A percentile compares a stretch with the other conserved stretches of the same genome.
Conservation (phyloP, 140 eudicot genomes). For the Anethum foeniculum region DNA sequence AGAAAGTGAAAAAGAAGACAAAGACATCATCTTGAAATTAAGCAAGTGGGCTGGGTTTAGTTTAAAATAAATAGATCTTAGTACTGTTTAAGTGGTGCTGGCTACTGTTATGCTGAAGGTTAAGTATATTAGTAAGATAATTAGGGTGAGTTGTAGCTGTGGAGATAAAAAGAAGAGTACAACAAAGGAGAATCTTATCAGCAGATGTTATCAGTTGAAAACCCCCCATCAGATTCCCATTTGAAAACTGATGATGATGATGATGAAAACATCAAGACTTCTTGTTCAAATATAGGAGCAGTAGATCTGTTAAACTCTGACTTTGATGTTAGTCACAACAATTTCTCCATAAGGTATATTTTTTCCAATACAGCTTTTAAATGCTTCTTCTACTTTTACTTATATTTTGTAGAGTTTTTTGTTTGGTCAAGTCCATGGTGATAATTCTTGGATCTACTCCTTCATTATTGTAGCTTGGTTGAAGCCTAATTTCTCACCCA, state of each 20-base stretch:
- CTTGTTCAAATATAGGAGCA: slow-evolving; percentile 21
- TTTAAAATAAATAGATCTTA: not conserved
- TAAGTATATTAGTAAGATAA: slow-evolving; percentile 25
- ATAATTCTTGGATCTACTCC: slow-evolving; percentile 28
- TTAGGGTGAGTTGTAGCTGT: slow-evolving; percentile 16
- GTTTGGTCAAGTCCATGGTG: slow-evolving; percentile 36
- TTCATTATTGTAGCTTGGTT: slow-evolving; percentile 19
- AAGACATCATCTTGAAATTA: slow-evolving; percentile 15
- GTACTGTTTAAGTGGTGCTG: slow-evolving; percentile 19
- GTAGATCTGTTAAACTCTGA: slow-evolving; percentile 53
- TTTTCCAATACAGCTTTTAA: slow-evolving; percentile 4
- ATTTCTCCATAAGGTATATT: slow-evolving; percentile 68
- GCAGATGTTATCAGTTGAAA: slow-evolving; percentile 22
- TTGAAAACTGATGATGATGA: slow-evolving; percentile 25
- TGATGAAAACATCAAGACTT: slow-evolving; percentile 21
- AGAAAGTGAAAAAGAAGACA: slow-evolving; percentile 3
- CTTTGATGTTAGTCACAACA: slow-evolving; percentile 40
- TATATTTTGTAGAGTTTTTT: slow-evolving; percentile 6
- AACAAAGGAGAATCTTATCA: slow-evolving; percentile 3
- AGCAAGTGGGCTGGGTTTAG: not conserved
- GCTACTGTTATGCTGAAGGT: slow-evolving; percentile 53
- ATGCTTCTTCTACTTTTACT: slow-evolving; percentile 4
- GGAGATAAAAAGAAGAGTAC: slow-evolving; percentile 23
- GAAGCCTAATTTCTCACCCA: slow-evolving; percentile 26
- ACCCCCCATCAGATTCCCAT: slow-evolving; percentile 35